Conservation (phyloP, 2,329 filamentous ascomycete species). For the Orbilia quercus region DNA sequence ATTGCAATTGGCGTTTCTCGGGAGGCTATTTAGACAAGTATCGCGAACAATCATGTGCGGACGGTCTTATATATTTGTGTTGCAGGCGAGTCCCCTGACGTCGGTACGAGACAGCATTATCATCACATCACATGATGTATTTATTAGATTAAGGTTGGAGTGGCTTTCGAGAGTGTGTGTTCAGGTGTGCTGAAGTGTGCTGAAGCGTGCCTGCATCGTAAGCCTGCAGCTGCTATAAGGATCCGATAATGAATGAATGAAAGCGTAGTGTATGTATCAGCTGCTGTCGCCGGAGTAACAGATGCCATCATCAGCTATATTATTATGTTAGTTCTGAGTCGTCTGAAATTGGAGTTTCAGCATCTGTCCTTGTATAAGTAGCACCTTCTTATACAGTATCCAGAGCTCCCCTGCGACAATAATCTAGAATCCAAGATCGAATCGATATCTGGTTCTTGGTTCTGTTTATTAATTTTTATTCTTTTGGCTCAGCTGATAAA, state of each 20-base stretch:
- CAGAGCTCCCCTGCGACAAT: too few relatives aligned
- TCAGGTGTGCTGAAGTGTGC: too few relatives aligned
- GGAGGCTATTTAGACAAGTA: background rate
- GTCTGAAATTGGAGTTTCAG: constrained; percentile 1
- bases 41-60: background rate
- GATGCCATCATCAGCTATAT: too few relatives aligned
- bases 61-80: background rate
- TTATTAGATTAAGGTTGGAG: background rate
- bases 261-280: too few relatives aligned
- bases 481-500: constrained; percentile 48
- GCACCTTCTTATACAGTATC: too few relatives aligned
- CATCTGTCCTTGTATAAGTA: constrained; percentile 32
- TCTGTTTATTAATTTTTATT: background rate
- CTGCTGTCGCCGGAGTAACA: too few relatives aligned
- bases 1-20: constrained; percentile 3
- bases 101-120: constrained; percentile 25
- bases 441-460: too few relatives aligned
- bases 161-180: background rate
- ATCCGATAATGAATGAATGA: too few relatives aligned
- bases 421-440: too few relatives aligned
- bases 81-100: constrained; percentile 26
- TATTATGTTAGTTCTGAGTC: too few relatives aligned
- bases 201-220: too few relatives aligned
- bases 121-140: constrained; percentile 23
- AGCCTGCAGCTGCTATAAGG: too few relatives aligned